These are phyloP conservation scores for Epichloe sibirici DNA, from an alignment of 2,329 filamentous ascomycete genomes.

Conservation along the genomic window DNA sequence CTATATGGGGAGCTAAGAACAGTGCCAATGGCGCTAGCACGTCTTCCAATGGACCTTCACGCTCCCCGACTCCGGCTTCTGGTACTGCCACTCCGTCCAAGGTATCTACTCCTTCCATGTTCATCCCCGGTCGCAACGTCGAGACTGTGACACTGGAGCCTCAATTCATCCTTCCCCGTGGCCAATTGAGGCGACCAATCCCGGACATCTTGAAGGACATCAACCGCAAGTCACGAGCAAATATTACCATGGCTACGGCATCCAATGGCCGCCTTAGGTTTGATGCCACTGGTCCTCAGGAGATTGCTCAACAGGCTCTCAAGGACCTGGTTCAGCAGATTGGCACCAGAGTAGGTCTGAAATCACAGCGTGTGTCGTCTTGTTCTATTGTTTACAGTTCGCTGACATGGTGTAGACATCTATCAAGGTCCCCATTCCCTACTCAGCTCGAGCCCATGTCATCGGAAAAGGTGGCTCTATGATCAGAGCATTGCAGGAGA, in stretches of 20 bases:
- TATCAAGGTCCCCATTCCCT: slow-evolving; percentile 70
- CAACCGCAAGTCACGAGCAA: slow-evolving; percentile 82
- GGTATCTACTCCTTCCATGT: slow-evolving; percentile 38
- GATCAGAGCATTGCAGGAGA: slow-evolving; percentile 81
- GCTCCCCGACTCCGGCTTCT: slow-evolving; percentile 51
- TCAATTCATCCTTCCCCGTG: slow-evolving; percentile 62
- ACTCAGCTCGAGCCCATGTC: slow-evolving; percentile 74
- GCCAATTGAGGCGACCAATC: slow-evolving; percentile 73
- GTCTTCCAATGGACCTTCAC: slow-evolving; percentile 44
- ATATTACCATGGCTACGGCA: slow-evolving; percentile 64
- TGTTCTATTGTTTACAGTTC: neutral
- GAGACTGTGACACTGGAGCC: slow-evolving; percentile 65
- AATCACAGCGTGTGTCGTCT: neutral
- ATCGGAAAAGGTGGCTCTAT: slow-evolving; percentile 86
- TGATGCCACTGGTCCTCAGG: slow-evolving; percentile 71
- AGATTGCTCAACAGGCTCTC: slow-evolving; percentile 75
- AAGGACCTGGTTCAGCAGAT: slow-evolving; percentile 83
- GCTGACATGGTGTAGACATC: slow-evolving; percentile 25
- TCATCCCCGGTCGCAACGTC: slow-evolving; percentile 70
- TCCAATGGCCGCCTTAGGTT: slow-evolving; percentile 65
- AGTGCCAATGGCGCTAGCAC: slow-evolving; percentile 41
- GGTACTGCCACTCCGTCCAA: slow-evolving; percentile 33
- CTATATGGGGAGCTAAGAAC: slow-evolving; percentile 68
- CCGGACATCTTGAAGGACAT: slow-evolving; percentile 81
- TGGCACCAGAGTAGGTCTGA: slow-evolving; percentile 58